A percentile compares a stretch with the other conserved stretches of the same genome.
phyloP scores from a whole-genome alignment of 2,329 filamentous ascomycete species.

The Colletotrichum tropicicola region DNA sequence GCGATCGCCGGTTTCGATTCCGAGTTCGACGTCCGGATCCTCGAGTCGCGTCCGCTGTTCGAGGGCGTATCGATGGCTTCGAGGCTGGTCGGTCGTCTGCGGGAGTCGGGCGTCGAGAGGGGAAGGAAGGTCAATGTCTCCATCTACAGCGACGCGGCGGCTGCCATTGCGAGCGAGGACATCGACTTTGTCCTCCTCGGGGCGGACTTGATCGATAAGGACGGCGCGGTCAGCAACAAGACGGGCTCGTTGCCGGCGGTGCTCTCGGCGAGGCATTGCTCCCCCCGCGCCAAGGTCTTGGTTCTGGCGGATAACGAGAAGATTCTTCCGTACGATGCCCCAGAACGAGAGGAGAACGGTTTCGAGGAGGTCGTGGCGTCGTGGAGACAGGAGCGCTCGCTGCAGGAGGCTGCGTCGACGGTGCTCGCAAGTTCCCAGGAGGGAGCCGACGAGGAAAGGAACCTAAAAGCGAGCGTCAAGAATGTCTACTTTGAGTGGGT shows the following conservation, averaged over 20 bases:
- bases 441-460: background rate
- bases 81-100: constrained; percentile 43
- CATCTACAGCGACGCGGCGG: constrained; percentile 68
- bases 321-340: constrained; percentile 55
- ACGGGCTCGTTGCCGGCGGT: constrained; percentile 69
- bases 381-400: constrained; percentile 47
- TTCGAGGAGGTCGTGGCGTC: constrained; percentile 55
- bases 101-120: constrained; percentile 31
- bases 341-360: constrained; percentile 56
- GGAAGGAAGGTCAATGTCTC: constrained; percentile 48
- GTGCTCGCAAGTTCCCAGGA: constrained; percentile 27
- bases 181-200: constrained; percentile 70
- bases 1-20: constrained; percentile 45
- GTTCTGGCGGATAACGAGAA: constrained; percentile 70
- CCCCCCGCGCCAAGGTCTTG: constrained; percentile 56
- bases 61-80: constrained; percentile 69
- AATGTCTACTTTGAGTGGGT: constrained; percentile 72
- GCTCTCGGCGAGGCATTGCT: constrained; percentile 60
- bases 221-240: constrained; percentile 73
- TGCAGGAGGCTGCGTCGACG: background rate
- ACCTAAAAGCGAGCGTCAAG: constrained; percentile 39
- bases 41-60: constrained; percentile 74
- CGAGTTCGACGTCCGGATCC: constrained; percentile 63
- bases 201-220: constrained; percentile 67
- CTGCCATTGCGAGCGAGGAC: constrained; percentile 59